Evolutionary conservation across 345 rosid genomes (phyloP), one percentile per base, ranked within the genome.

Genomic region (Murraya koenigii): DNA sequence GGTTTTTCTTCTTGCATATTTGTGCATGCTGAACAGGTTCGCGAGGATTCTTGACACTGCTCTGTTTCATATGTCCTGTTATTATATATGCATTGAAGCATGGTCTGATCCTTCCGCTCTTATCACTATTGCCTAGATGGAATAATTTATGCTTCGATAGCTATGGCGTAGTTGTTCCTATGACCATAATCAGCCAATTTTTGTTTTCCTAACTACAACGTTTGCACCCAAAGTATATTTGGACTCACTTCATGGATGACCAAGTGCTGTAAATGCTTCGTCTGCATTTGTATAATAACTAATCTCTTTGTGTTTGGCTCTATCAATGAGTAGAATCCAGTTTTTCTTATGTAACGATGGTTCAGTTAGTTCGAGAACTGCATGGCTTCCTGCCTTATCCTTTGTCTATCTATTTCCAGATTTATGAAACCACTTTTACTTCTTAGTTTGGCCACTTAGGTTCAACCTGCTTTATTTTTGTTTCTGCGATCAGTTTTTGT

Each of bases 1-100:
- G 41, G n/a, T 75, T 76, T 56, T 80, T 79, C 19, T 69, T 59
- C 39, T 15, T 62, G 68, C 60, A 72, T 41, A 58, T 52, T 52
- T 52, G 22, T 52, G 56, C 20, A 52, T 17, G 56, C 56, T 17
- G 56, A 52, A 17, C 11, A 2, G 11, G 20, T 32, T 44, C 20
- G 7, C 6, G 20, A 13, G 3, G 26, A 8, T 13, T 49, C 32
- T 32, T 13, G 70, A 30, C 39, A 8, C 33, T 38, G 44, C 59
- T 60, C 0, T 41, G 58, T 74, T 23, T 22, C 22, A 62, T 20
- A 6, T 17, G 36, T 75, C 44, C 23, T 61, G 44, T 62, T 33
- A 26, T 39, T 60, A 23, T 63, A 30, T 44, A 8, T 74, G 41
- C 30, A 28, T 17, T 28, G 55, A 74, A 2, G 25, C 28, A 56